These are phyloP conservation scores for Murraya paniculata DNA, from an alignment of 345 rosid genomes.

Conservation along the genomic window DNA sequence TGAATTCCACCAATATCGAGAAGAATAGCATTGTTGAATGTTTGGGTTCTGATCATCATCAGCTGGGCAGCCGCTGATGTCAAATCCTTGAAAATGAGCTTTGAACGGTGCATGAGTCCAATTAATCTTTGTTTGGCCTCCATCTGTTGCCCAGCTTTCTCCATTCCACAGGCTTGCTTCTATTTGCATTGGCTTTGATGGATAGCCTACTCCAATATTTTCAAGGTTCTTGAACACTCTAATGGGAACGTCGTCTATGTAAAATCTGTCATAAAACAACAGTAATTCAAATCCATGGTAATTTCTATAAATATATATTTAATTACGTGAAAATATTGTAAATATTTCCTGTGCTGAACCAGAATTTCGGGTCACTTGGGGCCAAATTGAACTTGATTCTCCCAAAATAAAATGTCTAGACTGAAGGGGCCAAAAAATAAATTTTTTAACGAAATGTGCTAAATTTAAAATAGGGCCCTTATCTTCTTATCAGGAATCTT, in stretches of 20 bases:
- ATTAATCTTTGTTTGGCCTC: slow-evolving; percentile 51
- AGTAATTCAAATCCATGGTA: too few species aligned
- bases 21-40: slow-evolving; percentile 23
- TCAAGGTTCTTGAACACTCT: slow-evolving; percentile 65
- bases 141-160: slow-evolving; percentile 58
- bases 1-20: slow-evolving; percentile 60
- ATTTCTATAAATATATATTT: too few species aligned
- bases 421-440: too few species aligned
- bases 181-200: slow-evolving; percentile 48
- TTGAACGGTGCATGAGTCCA: slow-evolving; percentile 60
- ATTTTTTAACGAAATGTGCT: too few species aligned
- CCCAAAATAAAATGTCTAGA: too few species aligned
- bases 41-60: background rate
- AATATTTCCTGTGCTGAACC: too few species aligned
- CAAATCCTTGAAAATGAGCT: slow-evolving; percentile 46
- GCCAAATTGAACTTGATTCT: too few species aligned
- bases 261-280: slow-evolving; percentile 34
- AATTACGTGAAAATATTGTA: too few species aligned
- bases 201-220: slow-evolving; percentile 41
- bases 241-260: slow-evolving; percentile 58
- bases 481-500: too few species aligned
- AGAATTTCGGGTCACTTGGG: too few species aligned
- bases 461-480: too few species aligned
- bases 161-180: slow-evolving; percentile 70
- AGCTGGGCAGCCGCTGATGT: slow-evolving; percentile 37